Conservation (phyloP, 257 asterid species). For the Cordia subcordata region DNA sequence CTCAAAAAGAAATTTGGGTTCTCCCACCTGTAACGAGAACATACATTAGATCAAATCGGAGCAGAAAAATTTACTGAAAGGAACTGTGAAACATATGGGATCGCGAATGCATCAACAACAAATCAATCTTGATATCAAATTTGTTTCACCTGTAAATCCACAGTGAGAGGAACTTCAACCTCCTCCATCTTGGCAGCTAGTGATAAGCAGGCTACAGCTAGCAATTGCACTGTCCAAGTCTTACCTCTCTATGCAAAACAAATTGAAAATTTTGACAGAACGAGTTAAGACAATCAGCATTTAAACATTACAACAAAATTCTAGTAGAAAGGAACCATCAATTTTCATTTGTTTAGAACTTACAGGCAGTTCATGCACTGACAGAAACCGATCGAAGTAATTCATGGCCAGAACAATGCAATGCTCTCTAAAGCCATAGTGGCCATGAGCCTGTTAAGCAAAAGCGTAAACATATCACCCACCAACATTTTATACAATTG, state of each 20-base stretch:
- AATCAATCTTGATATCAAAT: background rate
- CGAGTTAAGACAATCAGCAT: slow-evolving; percentile 12
- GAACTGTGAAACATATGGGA: background rate
- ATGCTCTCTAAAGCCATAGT: slow-evolving; percentile 31
- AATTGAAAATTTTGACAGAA: slow-evolving; percentile 1
- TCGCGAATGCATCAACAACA: background rate
- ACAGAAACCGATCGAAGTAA: slow-evolving; percentile 36
- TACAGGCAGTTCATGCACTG: slow-evolving; percentile 31
- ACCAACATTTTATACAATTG: background rate
- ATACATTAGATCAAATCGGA: slow-evolving; percentile 4
- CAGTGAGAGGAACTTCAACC: slow-evolving; percentile 41
- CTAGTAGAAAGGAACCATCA: slow-evolving; percentile 11
- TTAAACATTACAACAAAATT: slow-evolving; percentile 11
- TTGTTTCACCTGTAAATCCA: slow-evolving; percentile 55
- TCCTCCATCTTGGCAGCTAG: slow-evolving; percentile 74
- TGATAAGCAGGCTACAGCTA: slow-evolving; percentile 69
- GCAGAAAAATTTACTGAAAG: background rate
- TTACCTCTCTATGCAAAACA: slow-evolving; percentile 36
- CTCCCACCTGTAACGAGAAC: slow-evolving; percentile 45
- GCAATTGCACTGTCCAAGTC: slow-evolving; percentile 52
- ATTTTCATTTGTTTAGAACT: slow-evolving; percentile 6
- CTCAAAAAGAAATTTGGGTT: slow-evolving; percentile 47
- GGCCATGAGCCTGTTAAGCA: slow-evolving; percentile 27
- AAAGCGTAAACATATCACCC: slow-evolving; percentile 7
- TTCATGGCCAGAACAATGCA: slow-evolving; percentile 30